phyloP scores from a whole-genome alignment of 2,329 filamentous ascomycete species.

The Calonectria ilicicola region DNA sequence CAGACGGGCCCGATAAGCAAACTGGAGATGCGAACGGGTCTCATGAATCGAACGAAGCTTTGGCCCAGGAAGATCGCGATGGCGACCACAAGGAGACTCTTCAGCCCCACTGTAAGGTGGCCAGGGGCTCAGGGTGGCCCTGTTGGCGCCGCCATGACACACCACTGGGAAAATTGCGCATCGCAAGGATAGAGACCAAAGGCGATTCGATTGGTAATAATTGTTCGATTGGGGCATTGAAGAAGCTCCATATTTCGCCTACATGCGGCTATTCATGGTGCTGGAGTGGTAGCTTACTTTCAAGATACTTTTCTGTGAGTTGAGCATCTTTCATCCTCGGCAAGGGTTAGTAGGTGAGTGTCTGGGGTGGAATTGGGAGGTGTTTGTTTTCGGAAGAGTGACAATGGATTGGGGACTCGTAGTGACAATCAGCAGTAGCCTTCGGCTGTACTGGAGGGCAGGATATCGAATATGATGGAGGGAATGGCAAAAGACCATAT shows the following conservation, averaged over 20 bases:
- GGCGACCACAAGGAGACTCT: slow-evolving; percentile 3
- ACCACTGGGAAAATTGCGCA: slow-evolving; percentile 29
- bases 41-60: slow-evolving; percentile 12
- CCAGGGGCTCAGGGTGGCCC: slow-evolving; percentile 12
- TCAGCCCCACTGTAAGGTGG: slow-evolving; percentile 9
- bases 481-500: not conserved
- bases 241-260: slow-evolving; percentile 29
- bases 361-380: not conserved
- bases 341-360: not conserved
- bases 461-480: not conserved
- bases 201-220: slow-evolving; percentile 35
- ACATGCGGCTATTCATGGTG: slow-evolving; percentile 31
- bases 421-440: not conserved
- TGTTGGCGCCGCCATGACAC: slow-evolving; percentile 31
- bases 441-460: not conserved
- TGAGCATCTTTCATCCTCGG: not conserved
- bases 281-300: not conserved
- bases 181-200: slow-evolving; percentile 28
- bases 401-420: not conserved
- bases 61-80: not conserved
- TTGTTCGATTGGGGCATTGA: slow-evolving; percentile 32
- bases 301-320: not conserved
- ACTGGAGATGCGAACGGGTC: not conserved
- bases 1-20: not conserved
- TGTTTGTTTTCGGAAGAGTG: not conserved